Percentiles rank a stretch among this genome's conserved stretches.
Evolutionary conservation across 768 basidiomycete genomes (phyloP).

Genomic region (Sporobolomyces pararoseus): DNA sequence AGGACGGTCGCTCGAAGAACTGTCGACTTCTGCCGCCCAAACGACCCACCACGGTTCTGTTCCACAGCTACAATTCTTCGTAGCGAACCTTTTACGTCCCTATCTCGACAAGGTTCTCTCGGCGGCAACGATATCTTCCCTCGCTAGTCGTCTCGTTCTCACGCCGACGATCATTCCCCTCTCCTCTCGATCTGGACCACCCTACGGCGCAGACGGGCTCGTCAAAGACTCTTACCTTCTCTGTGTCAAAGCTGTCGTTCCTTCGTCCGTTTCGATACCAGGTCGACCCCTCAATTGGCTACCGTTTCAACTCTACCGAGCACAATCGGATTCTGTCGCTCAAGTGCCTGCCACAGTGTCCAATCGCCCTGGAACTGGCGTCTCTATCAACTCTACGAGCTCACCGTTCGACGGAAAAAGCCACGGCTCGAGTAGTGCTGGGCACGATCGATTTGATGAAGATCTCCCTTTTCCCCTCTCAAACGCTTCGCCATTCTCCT

Average conservation of each 20-base stretch:
- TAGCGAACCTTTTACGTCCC: constrained; percentile 17
- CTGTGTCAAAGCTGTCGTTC: constrained; percentile 37
- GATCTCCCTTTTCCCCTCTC: constrained; percentile 11
- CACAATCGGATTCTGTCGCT: constrained; percentile 32
- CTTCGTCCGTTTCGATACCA: constrained; percentile 28
- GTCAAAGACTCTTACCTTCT: constrained; percentile 30
- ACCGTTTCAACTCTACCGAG: constrained; percentile 34
- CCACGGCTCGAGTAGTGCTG: constrained; percentile 2
- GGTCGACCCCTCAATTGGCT: constrained; percentile 24
- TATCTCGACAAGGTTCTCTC: constrained; percentile 26
- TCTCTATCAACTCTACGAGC: not conserved
- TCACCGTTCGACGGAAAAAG: constrained; percentile 13
- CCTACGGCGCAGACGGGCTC: constrained; percentile 18
- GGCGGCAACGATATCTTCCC: not conserved
- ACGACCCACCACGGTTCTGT: not conserved
- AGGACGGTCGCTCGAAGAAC: constrained; percentile 15
- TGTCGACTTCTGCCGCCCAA: constrained; percentile 13
- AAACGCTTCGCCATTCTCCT: constrained; percentile 19
- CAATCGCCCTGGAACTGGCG: constrained; percentile 15
- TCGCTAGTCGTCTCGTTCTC: constrained; percentile 28
- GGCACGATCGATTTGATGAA: not conserved
- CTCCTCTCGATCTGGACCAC: constrained; percentile 21
- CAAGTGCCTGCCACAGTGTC: not conserved
- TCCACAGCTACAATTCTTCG: not conserved
- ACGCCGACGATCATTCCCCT: constrained; percentile 30